phyloP scores from a whole-genome alignment of 441 rosid genomes.

The Erodium trifolium region DNA sequence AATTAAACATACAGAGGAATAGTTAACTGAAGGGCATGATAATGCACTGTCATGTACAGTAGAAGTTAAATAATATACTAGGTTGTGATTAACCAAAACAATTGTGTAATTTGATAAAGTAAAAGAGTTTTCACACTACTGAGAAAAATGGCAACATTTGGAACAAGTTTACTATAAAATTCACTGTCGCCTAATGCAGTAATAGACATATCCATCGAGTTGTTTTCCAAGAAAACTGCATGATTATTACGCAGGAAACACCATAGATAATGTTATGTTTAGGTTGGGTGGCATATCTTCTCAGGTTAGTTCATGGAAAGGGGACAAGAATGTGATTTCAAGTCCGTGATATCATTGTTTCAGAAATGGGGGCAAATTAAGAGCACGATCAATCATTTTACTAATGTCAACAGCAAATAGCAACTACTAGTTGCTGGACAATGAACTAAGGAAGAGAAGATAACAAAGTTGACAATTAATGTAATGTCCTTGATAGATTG shows the following conservation, averaged over 20 bases:
- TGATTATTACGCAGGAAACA: neutral
- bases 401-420: neutral
- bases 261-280: too few relatives aligned
- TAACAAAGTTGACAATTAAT: conserved; percentile 7
- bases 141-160: neutral
- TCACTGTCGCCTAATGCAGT: neutral
- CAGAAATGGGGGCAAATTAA: neutral
- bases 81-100: neutral
- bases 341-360: too few relatives aligned
- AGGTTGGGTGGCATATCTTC: too few relatives aligned
- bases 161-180: neutral
- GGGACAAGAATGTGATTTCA: too few relatives aligned
- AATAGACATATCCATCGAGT: neutral
- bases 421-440: neutral
- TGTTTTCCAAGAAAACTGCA: neutral
- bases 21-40: neutral
- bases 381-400: neutral
- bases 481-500: neutral
- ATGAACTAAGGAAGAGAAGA: neutral
- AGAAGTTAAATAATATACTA: neutral
- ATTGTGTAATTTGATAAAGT: neutral
- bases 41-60: neutral
- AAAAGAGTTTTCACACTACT: neutral
- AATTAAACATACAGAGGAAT: neutral
- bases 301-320: too few relatives aligned